A percentile compares a stretch with the other conserved stretches of the same genome.
Evolutionary conservation across 257 asterid genomes (phyloP).

Genomic region (Solanum clarkiae): DNA sequence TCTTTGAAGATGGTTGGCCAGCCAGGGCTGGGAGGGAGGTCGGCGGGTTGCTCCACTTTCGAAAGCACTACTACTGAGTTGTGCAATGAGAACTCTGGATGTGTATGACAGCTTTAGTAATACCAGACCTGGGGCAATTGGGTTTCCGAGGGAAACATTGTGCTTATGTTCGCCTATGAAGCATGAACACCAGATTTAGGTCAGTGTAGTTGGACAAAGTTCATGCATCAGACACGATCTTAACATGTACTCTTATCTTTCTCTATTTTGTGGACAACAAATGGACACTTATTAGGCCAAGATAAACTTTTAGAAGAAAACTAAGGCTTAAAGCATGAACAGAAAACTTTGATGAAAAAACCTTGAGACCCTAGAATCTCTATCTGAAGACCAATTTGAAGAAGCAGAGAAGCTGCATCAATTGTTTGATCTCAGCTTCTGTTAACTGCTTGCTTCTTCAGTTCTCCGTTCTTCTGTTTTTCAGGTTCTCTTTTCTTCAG

Average conservation of each 20-base stretch:
- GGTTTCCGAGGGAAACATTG: not conserved
- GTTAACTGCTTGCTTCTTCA: not conserved
- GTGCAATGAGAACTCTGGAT: not conserved
- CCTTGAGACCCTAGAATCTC: not conserved
- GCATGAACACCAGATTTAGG: not conserved
- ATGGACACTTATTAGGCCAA: not conserved
- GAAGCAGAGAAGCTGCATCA: not conserved
- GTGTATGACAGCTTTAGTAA: not conserved
- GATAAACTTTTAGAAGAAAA: not conserved
- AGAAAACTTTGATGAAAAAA: not conserved
- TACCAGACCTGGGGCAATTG: not conserved
- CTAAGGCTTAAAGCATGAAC: not conserved
- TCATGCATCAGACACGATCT: not conserved
- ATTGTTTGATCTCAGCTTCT: not conserved
- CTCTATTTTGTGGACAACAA: not conserved
- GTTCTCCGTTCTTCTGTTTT: not conserved
- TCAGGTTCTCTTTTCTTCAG: not conserved
- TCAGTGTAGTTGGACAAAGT: not conserved
- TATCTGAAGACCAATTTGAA: not conserved
- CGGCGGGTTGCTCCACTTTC: too few relatives aligned
- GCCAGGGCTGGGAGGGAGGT: too few relatives aligned
- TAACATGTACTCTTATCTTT: not conserved
- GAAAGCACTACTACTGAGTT: too few relatives aligned
- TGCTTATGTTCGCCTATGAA: not conserved
- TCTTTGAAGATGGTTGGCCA: too few relatives aligned